Base-by-base conservation (phyloP, 2,329 filamentous ascomycete species). In the Colletotrichum destructivum region DNA sequence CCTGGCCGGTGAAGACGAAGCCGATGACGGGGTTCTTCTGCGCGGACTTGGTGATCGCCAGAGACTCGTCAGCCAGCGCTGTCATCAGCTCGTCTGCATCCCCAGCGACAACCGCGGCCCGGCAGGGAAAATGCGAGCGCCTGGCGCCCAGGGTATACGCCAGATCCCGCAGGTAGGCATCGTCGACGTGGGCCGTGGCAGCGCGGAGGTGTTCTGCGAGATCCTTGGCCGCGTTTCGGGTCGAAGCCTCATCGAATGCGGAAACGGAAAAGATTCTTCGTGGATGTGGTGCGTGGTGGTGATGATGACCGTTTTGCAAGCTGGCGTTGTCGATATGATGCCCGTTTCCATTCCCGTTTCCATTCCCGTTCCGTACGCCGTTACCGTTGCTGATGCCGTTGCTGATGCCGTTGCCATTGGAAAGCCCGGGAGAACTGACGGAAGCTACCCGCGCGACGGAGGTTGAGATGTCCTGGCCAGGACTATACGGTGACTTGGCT, bases 131-230 rank as follows among this genome's bases (percentile, higher is more conserved):
- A 40, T 23, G 3, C 15, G 56, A 44, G 18, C 56, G 38, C 38
- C 38, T 42, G 9, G 38, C 12, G 18, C 38, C 56, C 38, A 68
- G 59, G 16, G 66, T 68, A 11, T 60, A 26, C 1, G 57, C 49
- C 18, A 68, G 57, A 12, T 68, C 15, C 81, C 83, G 23, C 11
- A 55, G 52, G 26, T 55, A 55, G 26, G 16, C 23, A 3, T 55
- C 52, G 23, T 55, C 52, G 52, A n/a, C 9, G 26, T 55, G 23
- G 52, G 4, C 52, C 2, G 52, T 3, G 26, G 23, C 52, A 7
- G n/a, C 51, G 23, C 51, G 8, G 23, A 54, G 51, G 8, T 54
- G 51, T 3, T 26, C 51, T 26, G 51, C 51, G 51, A 54, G 51
- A 26, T 54, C 51, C n/a, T 54, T 54, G 51, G 51, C 51, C 23